Conservation (phyloP, 192 early-diverging fungal genomes). For the Backusella morwellensis region DNA sequence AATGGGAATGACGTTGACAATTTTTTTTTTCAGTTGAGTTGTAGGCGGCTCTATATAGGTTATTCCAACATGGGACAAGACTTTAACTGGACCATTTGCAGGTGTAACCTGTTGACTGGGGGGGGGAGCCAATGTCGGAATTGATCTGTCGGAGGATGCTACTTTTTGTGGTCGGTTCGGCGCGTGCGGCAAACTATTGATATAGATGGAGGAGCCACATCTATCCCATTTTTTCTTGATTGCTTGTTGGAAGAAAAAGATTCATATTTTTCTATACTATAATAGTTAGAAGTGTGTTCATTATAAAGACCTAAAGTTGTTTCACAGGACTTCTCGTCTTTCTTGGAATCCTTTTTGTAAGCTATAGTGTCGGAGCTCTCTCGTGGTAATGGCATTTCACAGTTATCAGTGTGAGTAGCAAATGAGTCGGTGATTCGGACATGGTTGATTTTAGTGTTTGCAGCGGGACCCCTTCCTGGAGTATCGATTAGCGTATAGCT, state of each 20-base stretch:
- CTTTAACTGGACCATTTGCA: conserved; percentile 10
- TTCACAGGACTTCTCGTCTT: conserved; percentile 18
- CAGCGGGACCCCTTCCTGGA: not conserved
- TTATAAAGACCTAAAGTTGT: not conserved
- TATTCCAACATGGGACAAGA: conserved; percentile 11
- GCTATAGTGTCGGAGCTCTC: conserved; percentile 24
- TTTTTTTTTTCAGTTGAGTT: not conserved
- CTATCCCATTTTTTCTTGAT: not conserved
- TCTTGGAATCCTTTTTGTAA: not conserved
- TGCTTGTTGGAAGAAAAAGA: not conserved
- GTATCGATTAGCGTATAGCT: not conserved
- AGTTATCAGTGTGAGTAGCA: not conserved
- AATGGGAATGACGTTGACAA: not conserved
- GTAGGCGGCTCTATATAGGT: conserved; percentile 25
- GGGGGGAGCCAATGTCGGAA: not conserved
- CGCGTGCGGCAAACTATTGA: conserved; percentile 20
- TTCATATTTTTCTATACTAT: not conserved
- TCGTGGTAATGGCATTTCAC: not conserved
- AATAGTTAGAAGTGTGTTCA: not conserved
- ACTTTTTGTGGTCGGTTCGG: conserved; percentile 6
- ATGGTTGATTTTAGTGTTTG: not conserved
- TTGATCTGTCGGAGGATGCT: conserved; percentile 4
- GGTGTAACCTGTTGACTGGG: not conserved
- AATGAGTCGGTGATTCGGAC: not conserved
- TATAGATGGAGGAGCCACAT: conserved; percentile 9